Conservation (phyloP, 768 basidiomycete genomes). For the Daedaleopsis sinensis region DNA sequence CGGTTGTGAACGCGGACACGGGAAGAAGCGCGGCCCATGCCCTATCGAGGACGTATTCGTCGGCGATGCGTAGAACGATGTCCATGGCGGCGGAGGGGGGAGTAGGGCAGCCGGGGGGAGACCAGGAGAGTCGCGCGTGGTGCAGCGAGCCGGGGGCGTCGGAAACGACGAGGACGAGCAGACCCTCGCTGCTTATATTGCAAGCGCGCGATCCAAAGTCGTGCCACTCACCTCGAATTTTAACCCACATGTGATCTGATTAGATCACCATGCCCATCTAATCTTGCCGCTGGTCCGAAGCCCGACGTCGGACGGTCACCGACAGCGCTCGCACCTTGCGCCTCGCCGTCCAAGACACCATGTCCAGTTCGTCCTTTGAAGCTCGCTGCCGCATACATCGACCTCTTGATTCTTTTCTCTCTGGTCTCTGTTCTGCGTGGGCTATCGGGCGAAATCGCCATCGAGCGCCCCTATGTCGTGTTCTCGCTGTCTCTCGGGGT, state of each 20-base stretch:
- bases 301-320: neutral
- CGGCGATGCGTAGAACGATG: conserved; percentile 69
- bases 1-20: conserved; percentile 34
- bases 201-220: conserved; percentile 20
- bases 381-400: neutral
- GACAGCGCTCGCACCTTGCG: neutral
- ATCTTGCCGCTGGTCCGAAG: conserved; percentile 11
- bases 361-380: neutral
- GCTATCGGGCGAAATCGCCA: neutral
- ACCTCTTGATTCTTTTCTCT: neutral
- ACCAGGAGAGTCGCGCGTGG: neutral
- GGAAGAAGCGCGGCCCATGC: conserved; percentile 81
- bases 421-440: neutral
- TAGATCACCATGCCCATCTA: conserved; percentile 10
- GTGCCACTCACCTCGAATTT: conserved; percentile 18
- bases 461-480: neutral
- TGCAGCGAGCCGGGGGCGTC: neutral
- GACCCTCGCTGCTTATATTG: conserved; percentile 14
- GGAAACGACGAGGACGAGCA: conserved; percentile 3
- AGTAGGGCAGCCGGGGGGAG: neutral
- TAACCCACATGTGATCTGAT: conserved; percentile 11
- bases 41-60: conserved; percentile 76
- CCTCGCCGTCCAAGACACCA: too few relatives aligned
- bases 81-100: conserved; percentile 62
- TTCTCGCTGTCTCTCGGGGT: neutral